Evolutionary conservation across 805 yeast genomes (phyloP).

Genomic region (Zygotorulaspora sp.): DNA sequence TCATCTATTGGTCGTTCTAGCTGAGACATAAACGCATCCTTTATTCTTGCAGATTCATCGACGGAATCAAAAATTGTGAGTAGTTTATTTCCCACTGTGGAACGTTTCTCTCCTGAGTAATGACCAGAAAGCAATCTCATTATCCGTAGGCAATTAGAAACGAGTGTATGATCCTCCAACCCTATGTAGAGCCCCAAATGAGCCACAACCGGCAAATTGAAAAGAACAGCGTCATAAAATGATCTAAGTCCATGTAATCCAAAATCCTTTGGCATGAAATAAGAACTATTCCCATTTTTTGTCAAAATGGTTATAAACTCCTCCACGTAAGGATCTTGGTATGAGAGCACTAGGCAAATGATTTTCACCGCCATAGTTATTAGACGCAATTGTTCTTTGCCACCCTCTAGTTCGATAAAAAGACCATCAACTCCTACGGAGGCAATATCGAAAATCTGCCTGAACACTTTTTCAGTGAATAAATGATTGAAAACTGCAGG

Average conservation of each 20-base stretch:
- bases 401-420: slow-evolving; percentile 21
- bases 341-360: slow-evolving; percentile 42
- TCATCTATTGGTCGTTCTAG: slow-evolving; percentile 44
- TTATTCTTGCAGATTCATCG: slow-evolving; percentile 72
- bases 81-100: slow-evolving; percentile 54
- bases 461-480: slow-evolving; percentile 55
- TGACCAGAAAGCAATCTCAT: slow-evolving; percentile 45
- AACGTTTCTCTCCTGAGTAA: slow-evolving; percentile 30
- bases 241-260: slow-evolving; percentile 60
- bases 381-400: slow-evolving; percentile 31
- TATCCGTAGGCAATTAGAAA: slow-evolving; percentile 50
- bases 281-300: slow-evolving; percentile 22
- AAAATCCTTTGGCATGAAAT: slow-evolving; percentile 32
- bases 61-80: slow-evolving; percentile 68
- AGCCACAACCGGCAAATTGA: slow-evolving; percentile 66
- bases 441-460: slow-evolving; percentile 51
- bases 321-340: slow-evolving; percentile 57
- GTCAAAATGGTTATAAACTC: slow-evolving; percentile 37
- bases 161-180: slow-evolving; percentile 45
- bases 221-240: slow-evolving; percentile 67
- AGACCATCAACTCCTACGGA: slow-evolving; percentile 57
- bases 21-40: slow-evolving; percentile 68
- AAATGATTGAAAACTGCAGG: slow-evolving; percentile 57
- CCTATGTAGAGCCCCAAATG: slow-evolving; percentile 75
- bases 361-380: slow-evolving; percentile 43